A percentile compares a stretch with the other conserved stretches of the same genome.
Evolutionary conservation across 192 early-diverging fungal species (phyloP).

Genomic region (Coemansia reversa): DNA sequence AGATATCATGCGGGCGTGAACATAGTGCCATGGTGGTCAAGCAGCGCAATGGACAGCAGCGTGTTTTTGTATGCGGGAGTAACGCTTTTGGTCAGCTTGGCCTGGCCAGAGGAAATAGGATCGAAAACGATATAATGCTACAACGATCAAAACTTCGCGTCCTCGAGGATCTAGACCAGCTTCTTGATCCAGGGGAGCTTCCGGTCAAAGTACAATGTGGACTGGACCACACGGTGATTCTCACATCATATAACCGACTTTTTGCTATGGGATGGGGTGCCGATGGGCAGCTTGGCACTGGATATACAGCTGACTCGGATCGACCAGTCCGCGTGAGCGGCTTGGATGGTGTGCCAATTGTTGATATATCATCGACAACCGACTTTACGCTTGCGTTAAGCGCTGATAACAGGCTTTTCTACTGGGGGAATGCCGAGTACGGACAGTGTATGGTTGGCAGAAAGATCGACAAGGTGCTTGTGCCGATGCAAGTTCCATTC

Average conservation of each 20-base stretch:
- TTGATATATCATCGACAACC: constrained; percentile 60
- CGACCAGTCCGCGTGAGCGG: constrained; percentile 54
- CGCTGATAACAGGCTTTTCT: constrained; percentile 57
- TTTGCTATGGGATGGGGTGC: constrained; percentile 76
- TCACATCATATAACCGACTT: constrained; percentile 57
- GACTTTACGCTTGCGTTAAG: constrained; percentile 66
- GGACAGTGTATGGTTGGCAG: constrained; percentile 64
- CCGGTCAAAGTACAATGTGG: constrained; percentile 64
- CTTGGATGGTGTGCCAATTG: constrained; percentile 42
- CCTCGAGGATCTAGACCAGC: constrained; percentile 10
- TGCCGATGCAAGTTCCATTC: constrained; percentile 56
- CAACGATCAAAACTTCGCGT: constrained; percentile 5
- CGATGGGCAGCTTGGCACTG: constrained; percentile 72
- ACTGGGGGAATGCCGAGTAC: constrained; percentile 78
- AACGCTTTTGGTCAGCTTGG: constrained; percentile 72
- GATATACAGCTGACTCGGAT: constrained; percentile 45
- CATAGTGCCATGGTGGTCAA: constrained; percentile 61
- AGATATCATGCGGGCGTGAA: constrained; percentile 66
- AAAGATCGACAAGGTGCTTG: constrained; percentile 55
- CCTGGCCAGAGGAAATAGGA: constrained; percentile 12
- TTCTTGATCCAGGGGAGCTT: constrained; percentile 28
- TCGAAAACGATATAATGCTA: background rate
- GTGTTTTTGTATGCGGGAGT: constrained; percentile 61
- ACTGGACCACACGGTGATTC: constrained; percentile 65
- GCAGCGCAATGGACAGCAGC: background rate